Conservation (phyloP, 2,329 filamentous ascomycete genomes). For the Verticillium klebahnii region DNA sequence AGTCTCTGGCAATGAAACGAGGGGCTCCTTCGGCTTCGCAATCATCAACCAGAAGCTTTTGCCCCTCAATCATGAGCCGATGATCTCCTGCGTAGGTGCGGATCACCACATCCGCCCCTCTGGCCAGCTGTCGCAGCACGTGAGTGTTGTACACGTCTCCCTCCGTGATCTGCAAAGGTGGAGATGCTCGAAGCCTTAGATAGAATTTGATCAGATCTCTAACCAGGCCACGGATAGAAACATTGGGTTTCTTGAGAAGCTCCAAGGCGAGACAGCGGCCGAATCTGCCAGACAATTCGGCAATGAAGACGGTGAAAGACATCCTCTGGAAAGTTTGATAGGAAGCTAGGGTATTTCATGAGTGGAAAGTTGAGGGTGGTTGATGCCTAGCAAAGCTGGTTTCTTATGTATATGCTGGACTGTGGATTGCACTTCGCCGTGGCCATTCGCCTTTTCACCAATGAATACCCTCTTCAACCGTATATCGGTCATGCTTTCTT, state of each 20-base stretch:
- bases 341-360: no score
- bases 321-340: neutral
- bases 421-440: no score
- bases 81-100: conserved; percentile 34
- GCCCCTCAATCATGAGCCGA: conserved; percentile 33
- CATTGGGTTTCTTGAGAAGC: conserved; percentile 20
- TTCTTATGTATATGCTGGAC: no score
- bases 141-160: no score
- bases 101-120: conserved; percentile 24
- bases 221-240: conserved; percentile 21
- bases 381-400: no score
- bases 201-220: conserved; percentile 22
- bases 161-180: neutral
- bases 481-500: no score
- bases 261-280: conserved; percentile 20
- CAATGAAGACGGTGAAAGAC: conserved; percentile 20
- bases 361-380: no score
- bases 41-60: conserved; percentile 34
- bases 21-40: conserved; percentile 26
- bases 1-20: conserved; percentile 36
- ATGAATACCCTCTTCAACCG: no score
- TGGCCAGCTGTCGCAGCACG: no score
- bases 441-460: no score
- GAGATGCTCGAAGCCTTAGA: conserved; percentile 7
- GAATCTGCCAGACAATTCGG: conserved; percentile 27